These are phyloP conservation scores for Ceratobasidium sp. DNA, from an alignment of 1,284 basidiomycete genomes.

Conservation along the genomic window DNA sequence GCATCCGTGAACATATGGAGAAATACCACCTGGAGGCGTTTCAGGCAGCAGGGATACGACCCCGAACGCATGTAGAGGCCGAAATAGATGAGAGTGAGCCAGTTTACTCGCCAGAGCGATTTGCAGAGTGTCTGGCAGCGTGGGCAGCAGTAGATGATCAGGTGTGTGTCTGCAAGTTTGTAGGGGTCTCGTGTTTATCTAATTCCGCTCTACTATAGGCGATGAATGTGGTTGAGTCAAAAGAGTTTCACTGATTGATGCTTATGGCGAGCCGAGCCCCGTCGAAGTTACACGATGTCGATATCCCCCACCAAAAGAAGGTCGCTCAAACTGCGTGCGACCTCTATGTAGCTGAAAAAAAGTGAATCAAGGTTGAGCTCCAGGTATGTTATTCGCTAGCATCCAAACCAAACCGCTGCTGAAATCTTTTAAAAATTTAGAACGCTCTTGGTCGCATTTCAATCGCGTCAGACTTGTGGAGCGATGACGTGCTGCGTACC, in stretches of 20 bases:
- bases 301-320: slow-evolving; percentile 31
- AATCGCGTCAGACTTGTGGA: slow-evolving; percentile 43
- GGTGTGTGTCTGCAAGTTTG: neutral
- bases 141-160: slow-evolving; percentile 12
- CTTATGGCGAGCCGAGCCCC: neutral
- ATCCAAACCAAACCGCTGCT: too few relatives aligned
- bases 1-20: slow-evolving; percentile 11
- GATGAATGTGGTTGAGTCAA: slow-evolving; percentile 21
- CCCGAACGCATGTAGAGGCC: neutral
- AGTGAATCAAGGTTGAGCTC: neutral
- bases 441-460: slow-evolving; percentile 32
- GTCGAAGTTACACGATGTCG: slow-evolving; percentile 10
- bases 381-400: slow-evolving; percentile 12
- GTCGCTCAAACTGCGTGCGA: neutral
- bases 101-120: neutral
- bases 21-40: neutral
- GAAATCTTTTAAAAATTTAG: too few relatives aligned
- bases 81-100: neutral
- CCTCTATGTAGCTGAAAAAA: neutral
- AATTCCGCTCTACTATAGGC: neutral
- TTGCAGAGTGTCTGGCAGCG: neutral
- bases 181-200: too few relatives aligned
- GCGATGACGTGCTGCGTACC: slow-evolving; percentile 13
- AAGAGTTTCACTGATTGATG: slow-evolving; percentile 5
- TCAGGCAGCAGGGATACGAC: neutral